Evolutionary conservation across 2,329 filamentous ascomycete genomes (phyloP), one percentile per base, ranked within the genome.

Genomic region (Tolypocladium nubicola): DNA sequence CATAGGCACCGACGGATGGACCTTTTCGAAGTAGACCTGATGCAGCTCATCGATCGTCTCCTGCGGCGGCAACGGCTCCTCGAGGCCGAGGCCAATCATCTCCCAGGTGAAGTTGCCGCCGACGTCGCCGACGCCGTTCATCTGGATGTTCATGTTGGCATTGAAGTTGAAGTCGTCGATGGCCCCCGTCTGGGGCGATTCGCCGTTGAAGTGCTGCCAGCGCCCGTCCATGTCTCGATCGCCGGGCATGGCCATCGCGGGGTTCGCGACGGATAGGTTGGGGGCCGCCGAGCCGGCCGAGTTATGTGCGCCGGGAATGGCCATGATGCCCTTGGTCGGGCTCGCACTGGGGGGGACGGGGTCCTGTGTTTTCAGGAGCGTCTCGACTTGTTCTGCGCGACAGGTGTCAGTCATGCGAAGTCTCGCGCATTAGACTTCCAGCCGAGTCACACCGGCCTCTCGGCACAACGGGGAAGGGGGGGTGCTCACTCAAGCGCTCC

Each of bases 1-100:
- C 80, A 97, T 89, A 19, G 94, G 91, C 57, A 89, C 66, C 0
- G 90, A 90, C 0, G 88, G 86, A 67, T 97, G 90, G 11, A 96
- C 81, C 71, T 95, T 97, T 57, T 92, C 85, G 68, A 97, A 97
- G 72, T 89, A 99, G 33, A 94, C 84, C 64, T 89, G 82, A 66
- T 95, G 87, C 84, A 99, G 75, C 67, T 97, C 91, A 65, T 97
- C 89, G 62, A 96, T 83, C 4, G 79, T 83, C 52, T 82, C 78
- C 62, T 83, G 80, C 0, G 79, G 75, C 1, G 82, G 82, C 39
- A 84, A 65, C 54, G 82, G 81, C 64, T 85, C 82, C 61, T 84
- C 81, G 19, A 85, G 69, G 4, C 81, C 81, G 19, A 85, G 66
- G 1, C 80, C 79, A 62, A 84, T 81, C 77, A 84, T 83, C 65